Percentiles rank a stretch among this genome's conserved stretches.
Evolutionary conservation across 768 basidiomycete species (phyloP).

Genomic region (Tulasnella sp.): DNA sequence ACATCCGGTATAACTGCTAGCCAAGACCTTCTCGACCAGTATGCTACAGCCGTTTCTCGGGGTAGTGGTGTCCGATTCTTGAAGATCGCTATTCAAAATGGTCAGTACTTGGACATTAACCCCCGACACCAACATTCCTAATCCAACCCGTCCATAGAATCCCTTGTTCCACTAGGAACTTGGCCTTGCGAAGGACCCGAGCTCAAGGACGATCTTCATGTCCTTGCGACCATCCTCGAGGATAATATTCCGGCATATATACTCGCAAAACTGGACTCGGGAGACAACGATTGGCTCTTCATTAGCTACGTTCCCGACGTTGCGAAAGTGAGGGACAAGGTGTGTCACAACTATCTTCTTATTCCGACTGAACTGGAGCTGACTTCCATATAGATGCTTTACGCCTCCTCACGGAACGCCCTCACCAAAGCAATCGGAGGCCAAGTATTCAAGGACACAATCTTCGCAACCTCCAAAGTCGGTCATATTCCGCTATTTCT

Average conservation of each 20-base stretch:
- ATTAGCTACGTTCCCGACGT: constrained; percentile 74
- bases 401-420: constrained; percentile 62
- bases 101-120: constrained; percentile 28
- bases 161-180: constrained; percentile 48
- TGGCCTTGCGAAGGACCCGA: constrained; percentile 35
- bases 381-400: constrained; percentile 54
- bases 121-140: not conserved
- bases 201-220: constrained; percentile 48
- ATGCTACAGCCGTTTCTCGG: not conserved
- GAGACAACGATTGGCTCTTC: constrained; percentile 54
- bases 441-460: constrained; percentile 50
- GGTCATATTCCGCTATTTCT: constrained; percentile 32
- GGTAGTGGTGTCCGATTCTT: constrained; percentile 49
- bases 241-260: constrained; percentile 62
- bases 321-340: constrained; percentile 74
- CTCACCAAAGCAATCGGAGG: constrained; percentile 67
- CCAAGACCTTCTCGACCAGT: constrained; percentile 3
- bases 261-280: constrained; percentile 49
- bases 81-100: constrained; percentile 64
- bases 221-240: constrained; percentile 45
- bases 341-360: constrained; percentile 22
- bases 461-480: constrained; percentile 66
- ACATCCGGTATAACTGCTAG: constrained; percentile 10
- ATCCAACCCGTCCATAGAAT: constrained; percentile 36
- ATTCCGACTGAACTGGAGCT: not conserved